Percentiles rank a stretch among this genome's conserved stretches.
Conservation (phyloP, 495 filamentous ascomycete genomes). For the Daldinia vernicosa region DNA sequence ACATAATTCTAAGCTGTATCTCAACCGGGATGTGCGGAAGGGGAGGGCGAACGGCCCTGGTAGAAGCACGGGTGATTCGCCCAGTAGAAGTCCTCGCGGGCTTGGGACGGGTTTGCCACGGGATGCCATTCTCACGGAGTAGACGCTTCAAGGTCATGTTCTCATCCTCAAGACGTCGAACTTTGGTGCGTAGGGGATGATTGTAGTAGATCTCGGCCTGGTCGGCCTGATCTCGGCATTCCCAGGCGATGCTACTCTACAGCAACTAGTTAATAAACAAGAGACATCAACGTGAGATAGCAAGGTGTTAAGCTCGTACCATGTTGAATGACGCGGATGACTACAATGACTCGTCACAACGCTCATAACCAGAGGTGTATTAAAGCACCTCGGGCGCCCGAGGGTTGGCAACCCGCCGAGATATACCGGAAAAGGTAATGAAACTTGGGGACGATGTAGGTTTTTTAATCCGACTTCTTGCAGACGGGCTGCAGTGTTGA, state of each 20-base stretch:
- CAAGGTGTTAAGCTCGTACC: background rate
- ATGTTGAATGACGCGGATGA: conserved; percentile 25
- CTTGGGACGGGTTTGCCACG: conserved; percentile 46
- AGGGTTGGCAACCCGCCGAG: background rate
- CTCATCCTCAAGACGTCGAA: conserved; percentile 48
- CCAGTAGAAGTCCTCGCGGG: conserved; percentile 8
- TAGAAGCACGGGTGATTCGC: conserved; percentile 34
- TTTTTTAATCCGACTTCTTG: background rate
- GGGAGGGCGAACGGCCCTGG: conserved; percentile 7
- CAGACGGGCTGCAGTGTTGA: background rate
- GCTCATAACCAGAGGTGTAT: conserved; percentile 16
- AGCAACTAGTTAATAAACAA: conserved; percentile 10
- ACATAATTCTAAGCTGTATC: conserved; percentile 55
- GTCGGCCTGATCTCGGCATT: conserved; percentile 55
- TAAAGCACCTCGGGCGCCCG: background rate
- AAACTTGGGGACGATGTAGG: background rate
- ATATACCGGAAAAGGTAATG: background rate
- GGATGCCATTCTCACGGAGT: conserved; percentile 51
- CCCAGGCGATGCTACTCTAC: conserved; percentile 46
- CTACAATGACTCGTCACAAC: conserved; percentile 1
- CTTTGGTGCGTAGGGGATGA: conserved; percentile 48
- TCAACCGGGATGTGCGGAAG: conserved; percentile 56
- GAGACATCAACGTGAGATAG: background rate
- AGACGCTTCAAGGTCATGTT: conserved; percentile 51
- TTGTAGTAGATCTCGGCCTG: conserved; percentile 54